These are phyloP conservation scores for Suhomyces prunicola DNA, from an alignment of 805 yeast species.

Conservation along the genomic window DNA sequence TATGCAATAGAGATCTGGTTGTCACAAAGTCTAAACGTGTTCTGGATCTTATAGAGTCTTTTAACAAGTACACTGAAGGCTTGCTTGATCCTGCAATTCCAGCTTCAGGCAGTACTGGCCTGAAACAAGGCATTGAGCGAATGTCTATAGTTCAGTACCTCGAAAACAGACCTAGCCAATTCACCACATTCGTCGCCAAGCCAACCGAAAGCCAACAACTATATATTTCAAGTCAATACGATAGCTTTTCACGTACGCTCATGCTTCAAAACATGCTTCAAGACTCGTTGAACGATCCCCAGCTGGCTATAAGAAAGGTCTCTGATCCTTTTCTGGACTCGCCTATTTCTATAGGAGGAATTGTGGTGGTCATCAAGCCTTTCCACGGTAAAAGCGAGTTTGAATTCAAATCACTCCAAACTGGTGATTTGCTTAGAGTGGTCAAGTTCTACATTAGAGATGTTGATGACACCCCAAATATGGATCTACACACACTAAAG, in stretches of 20 bases:
- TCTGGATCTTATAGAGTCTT: constrained; percentile 10
- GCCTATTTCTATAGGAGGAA: constrained; percentile 20
- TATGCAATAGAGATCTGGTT: background rate
- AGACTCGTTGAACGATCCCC: constrained; percentile 11
- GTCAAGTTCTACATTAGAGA: constrained; percentile 22
- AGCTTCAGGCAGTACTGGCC: background rate
- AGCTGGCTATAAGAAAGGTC: constrained; percentile 19
- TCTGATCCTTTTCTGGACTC: constrained; percentile 28
- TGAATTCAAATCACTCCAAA: constrained; percentile 22
- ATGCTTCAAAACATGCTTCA: constrained; percentile 23
- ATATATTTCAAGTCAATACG: constrained; percentile 16
- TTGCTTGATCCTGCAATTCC: background rate
- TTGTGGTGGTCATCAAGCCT: constrained; percentile 32
- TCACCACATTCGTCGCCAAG: constrained; percentile 10
- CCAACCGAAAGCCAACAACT: constrained; percentile 14
- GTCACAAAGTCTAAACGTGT: background rate
- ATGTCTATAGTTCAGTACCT: constrained; percentile 7
- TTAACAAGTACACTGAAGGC: constrained; percentile 13
- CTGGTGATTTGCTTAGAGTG: constrained; percentile 31
- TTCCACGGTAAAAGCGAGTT: constrained; percentile 16
- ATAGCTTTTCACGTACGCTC: constrained; percentile 26
- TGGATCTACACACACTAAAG: background rate
- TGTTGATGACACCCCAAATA: background rate
- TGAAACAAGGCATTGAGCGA: constrained; percentile 4
- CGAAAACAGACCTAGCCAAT: constrained; percentile 3